Evolutionary conservation across 2,329 filamentous ascomycete genomes (phyloP).

Genomic region (Colletotrichum falcatum): DNA sequence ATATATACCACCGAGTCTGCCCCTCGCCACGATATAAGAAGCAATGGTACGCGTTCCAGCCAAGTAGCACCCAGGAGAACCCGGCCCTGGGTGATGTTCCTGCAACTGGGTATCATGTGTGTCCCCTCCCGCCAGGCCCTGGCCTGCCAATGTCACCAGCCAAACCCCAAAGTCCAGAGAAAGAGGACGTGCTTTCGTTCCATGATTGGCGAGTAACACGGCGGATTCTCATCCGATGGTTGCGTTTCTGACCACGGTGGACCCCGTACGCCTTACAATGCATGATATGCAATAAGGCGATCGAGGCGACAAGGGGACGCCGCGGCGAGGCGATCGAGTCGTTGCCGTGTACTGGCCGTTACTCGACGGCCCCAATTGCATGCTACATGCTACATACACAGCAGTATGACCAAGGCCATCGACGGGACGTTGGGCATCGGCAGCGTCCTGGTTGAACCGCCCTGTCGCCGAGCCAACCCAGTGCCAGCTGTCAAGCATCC

Average conservation of each 20-base stretch:
- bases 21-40: conserved; percentile 24
- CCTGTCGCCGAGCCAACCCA: conserved; percentile 28
- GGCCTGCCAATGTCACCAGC: conserved; percentile 10
- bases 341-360: conserved; percentile 11
- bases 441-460: neutral
- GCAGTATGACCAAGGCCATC: conserved; percentile 7
- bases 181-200: conserved; percentile 18
- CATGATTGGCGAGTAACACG: conserved; percentile 31
- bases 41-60: conserved; percentile 15
- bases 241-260: conserved; percentile 6
- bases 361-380: neutral
- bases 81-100: conserved; percentile 27
- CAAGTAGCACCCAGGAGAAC: conserved; percentile 23
- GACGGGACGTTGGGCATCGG: neutral
- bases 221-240: conserved; percentile 34
- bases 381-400: too few species aligned
- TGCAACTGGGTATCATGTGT: conserved; percentile 31
- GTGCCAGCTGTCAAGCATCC: conserved; percentile 36
- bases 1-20: conserved; percentile 27
- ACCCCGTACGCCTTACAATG: conserved; percentile 28
- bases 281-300: conserved; percentile 25
- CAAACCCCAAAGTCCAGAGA: conserved; percentile 23
- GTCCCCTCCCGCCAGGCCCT: conserved; percentile 21
- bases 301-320: conserved; percentile 12
- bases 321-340: conserved; percentile 16